These are phyloP conservation scores for Gymnopilus junonius DNA, from an alignment of 768 basidiomycete species.

Conservation along the genomic window DNA sequence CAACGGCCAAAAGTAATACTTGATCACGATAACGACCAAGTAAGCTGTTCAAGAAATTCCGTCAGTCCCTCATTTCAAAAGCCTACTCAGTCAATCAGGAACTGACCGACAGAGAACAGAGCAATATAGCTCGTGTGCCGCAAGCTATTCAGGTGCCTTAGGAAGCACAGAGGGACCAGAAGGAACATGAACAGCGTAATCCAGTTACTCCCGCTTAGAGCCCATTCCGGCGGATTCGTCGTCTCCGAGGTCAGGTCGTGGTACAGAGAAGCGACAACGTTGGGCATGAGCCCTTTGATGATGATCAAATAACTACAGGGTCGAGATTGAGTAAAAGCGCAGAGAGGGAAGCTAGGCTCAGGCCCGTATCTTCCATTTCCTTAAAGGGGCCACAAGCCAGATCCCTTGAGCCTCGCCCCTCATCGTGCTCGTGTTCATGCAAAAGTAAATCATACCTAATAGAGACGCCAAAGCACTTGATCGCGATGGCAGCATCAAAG, in stretches of 20 bases:
- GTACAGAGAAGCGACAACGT: slow-evolving; percentile 82
- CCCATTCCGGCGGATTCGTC: slow-evolving; percentile 74
- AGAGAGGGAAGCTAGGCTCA: slow-evolving; percentile 12
- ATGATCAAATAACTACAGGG: slow-evolving; percentile 80
- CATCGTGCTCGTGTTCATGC: neutral
- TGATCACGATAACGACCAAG: slow-evolving; percentile 77
- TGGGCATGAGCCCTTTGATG: slow-evolving; percentile 92
- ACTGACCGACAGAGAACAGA: slow-evolving; percentile 85
- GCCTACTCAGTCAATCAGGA: neutral
- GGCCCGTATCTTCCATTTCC: neutral
- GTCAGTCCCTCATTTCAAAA: neutral
- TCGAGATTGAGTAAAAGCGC: slow-evolving; percentile 3
- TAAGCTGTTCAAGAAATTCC: slow-evolving; percentile 54
- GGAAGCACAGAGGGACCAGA: slow-evolving; percentile 81
- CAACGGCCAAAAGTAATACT: slow-evolving; percentile 78
- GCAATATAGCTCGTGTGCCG: slow-evolving; percentile 92
- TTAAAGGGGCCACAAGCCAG: neutral
- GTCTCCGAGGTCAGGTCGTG: slow-evolving; percentile 72
- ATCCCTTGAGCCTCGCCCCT: neutral
- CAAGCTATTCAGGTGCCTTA: slow-evolving; percentile 83
- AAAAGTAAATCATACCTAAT: slow-evolving; percentile 62
- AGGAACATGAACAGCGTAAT: slow-evolving; percentile 76
- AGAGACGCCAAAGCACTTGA: slow-evolving; percentile 96
- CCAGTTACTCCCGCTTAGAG: slow-evolving; percentile 82
- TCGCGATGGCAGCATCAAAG: slow-evolving; percentile 93